phyloP scores from a whole-genome alignment of 2,329 filamentous ascomycete species.

The Fusarium longipes region DNA sequence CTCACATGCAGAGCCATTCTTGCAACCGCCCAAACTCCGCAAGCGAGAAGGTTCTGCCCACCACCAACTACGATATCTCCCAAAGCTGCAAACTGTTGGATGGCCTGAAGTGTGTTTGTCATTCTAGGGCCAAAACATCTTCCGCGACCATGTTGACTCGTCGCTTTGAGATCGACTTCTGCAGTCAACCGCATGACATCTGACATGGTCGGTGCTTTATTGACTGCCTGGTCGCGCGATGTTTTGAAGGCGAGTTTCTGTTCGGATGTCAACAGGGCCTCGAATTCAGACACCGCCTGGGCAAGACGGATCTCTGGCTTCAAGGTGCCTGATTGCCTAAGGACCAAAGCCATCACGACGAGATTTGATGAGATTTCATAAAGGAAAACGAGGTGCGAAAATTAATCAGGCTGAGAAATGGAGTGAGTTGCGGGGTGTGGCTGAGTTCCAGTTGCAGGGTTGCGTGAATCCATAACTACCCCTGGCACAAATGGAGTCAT shows the following conservation, averaged over 20 bases:
- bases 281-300: slow-evolving; percentile 55
- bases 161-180: slow-evolving; percentile 48
- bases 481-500: too few species aligned
- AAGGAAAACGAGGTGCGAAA: background rate
- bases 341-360: background rate
- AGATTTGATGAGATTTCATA: background rate
- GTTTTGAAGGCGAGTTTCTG: slow-evolving; percentile 50
- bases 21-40: slow-evolving; percentile 58
- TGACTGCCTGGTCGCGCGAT: slow-evolving; percentile 29
- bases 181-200: slow-evolving; percentile 57
- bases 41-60: slow-evolving; percentile 58
- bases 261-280: slow-evolving; percentile 50
- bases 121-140: slow-evolving; percentile 56
- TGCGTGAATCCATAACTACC: too few species aligned
- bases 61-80: slow-evolving; percentile 54
- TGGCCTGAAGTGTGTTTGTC: slow-evolving; percentile 53
- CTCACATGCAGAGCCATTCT: slow-evolving; percentile 45
- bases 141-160: slow-evolving; percentile 21
- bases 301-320: slow-evolving; percentile 55
- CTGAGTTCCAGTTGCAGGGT: too few species aligned
- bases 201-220: slow-evolving; percentile 44
- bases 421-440: background rate
- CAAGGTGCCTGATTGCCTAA: background rate
- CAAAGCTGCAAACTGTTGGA: slow-evolving; percentile 58
- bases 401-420: background rate